Conservation (phyloP, 75 land plant genomes). For the Sequoia sempervirens region DNA sequence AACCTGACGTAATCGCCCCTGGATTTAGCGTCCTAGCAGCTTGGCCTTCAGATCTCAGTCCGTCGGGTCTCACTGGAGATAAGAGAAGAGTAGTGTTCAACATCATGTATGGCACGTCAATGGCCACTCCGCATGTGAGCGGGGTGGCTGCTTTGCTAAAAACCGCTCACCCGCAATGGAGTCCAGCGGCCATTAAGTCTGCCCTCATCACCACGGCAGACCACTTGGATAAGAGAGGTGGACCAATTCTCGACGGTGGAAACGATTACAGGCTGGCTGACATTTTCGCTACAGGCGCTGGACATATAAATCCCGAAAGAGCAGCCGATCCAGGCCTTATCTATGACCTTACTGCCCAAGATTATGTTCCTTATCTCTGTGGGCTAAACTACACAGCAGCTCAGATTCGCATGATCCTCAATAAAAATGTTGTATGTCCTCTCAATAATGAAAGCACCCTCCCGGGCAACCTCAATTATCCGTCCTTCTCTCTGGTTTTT, state of each 20-base stretch:
- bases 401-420: background rate
- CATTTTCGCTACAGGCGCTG: constrained; percentile 16
- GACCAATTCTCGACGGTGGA: constrained; percentile 8
- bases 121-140: background rate
- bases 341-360: constrained; percentile 13
- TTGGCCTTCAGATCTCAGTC: constrained; percentile 29
- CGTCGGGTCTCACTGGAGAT: background rate
- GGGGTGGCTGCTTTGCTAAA: background rate
- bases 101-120: constrained; percentile 38
- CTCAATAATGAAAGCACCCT: background rate
- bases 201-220: constrained; percentile 28
- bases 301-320: constrained; percentile 11
- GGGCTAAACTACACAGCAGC: constrained; percentile 8
- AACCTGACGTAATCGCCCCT: constrained; percentile 59
- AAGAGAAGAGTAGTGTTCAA: constrained; percentile 8
- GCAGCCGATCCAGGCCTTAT: constrained; percentile 26
- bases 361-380: constrained; percentile 22
- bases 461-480: constrained; percentile 21
- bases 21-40: constrained; percentile 51
- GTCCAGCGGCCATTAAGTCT: background rate
- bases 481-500: constrained; percentile 18
- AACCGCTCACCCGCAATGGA: constrained; percentile 22
- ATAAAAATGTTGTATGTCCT: background rate
- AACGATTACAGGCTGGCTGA: background rate
- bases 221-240: constrained; percentile 11